These are phyloP conservation scores for Corynespora cassiicola DNA, from an alignment of 2,329 filamentous ascomycete genomes.

Conservation along the genomic window DNA sequence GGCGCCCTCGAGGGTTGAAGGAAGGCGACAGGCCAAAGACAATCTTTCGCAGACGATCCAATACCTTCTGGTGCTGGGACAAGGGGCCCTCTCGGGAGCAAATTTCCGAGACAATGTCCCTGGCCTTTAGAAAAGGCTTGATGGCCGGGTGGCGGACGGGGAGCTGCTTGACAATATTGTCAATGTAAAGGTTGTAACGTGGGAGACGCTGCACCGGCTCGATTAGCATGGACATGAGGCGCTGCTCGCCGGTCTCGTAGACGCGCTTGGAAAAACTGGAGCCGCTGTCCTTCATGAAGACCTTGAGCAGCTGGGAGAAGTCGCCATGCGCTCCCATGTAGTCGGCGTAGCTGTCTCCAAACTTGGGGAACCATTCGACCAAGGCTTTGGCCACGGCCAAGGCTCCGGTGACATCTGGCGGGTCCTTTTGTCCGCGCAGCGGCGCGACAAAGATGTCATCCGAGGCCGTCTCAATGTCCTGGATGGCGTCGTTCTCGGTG, in stretches of 20 bases:
- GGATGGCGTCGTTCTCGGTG: constrained; percentile 79
- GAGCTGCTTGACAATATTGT: constrained; percentile 88
- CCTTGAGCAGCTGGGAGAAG: constrained; percentile 81
- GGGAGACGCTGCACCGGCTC: constrained; percentile 95
- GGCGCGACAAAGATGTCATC: constrained; percentile 47
- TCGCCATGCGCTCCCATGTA: constrained; percentile 91
- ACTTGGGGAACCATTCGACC: constrained; percentile 90
- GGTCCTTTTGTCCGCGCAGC: constrained; percentile 40
- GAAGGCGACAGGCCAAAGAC: constrained; percentile 78
- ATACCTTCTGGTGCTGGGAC: constrained; percentile 74
- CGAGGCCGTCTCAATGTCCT: constrained; percentile 70
- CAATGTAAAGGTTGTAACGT: constrained; percentile 93
- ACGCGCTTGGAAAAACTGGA: constrained; percentile 84
- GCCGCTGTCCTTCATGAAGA: constrained; percentile 76
- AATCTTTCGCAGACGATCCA: constrained; percentile 76
- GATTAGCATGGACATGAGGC: constrained; percentile 88
- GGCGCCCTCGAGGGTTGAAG: constrained; percentile 75
- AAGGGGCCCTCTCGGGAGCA: constrained; percentile 84
- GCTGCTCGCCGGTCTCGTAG: constrained; percentile 85
- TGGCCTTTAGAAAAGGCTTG: constrained; percentile 81
- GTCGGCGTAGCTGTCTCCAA: constrained; percentile 88
- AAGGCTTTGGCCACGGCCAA: constrained; percentile 80
- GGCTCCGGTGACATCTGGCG: constrained; percentile 78
- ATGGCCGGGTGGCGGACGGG: constrained; percentile 87
- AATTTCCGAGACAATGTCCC: constrained; percentile 94